Evolutionary conservation across 2,329 filamentous ascomycete genomes (phyloP).

Genomic region (Aspergillus pseudoterreus): DNA sequence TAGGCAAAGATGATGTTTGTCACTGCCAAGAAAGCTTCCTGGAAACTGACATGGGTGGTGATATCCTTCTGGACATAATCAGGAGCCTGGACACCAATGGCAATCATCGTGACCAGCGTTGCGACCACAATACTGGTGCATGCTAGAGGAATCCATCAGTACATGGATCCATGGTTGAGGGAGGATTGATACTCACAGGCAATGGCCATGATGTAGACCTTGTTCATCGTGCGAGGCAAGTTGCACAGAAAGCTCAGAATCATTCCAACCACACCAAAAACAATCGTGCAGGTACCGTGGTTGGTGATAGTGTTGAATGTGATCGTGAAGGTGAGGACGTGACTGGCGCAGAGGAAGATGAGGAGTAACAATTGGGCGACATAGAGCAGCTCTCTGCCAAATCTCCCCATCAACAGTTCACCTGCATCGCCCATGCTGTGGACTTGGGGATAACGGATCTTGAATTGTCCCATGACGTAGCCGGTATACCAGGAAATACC

Average conservation of each 20-base stretch:
- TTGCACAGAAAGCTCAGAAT: constrained; percentile 57
- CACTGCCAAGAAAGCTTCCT: constrained; percentile 57
- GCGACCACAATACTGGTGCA: constrained; percentile 62
- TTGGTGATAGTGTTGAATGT: constrained; percentile 62
- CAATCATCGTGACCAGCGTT: constrained; percentile 64
- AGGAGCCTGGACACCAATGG: constrained; percentile 53
- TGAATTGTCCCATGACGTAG: constrained; percentile 58
- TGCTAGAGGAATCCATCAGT: constrained; percentile 31
- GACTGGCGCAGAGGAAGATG: constrained; percentile 67
- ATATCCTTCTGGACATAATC: constrained; percentile 32
- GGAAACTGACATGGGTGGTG: constrained; percentile 43
- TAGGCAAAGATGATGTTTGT: constrained; percentile 70
- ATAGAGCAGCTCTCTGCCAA: constrained; percentile 61
- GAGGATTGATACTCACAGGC: constrained; percentile 41
- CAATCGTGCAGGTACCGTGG: constrained; percentile 59
- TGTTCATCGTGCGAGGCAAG: constrained; percentile 59
- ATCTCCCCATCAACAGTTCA: constrained; percentile 57
- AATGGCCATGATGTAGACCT: constrained; percentile 59
- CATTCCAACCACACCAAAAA: constrained; percentile 59
- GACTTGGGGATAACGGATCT: constrained; percentile 54
- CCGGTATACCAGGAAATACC: constrained; percentile 57
- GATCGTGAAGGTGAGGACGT: constrained; percentile 66
- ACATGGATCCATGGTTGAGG: not conserved
- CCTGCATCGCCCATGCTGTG: constrained; percentile 67
- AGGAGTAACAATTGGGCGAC: constrained; percentile 60